Percentiles rank a stretch among this genome's conserved stretches.
These are phyloP conservation scores for Botryotinia narcissicola DNA, from an alignment of 2,329 filamentous ascomycete genomes.

Conservation along the genomic window DNA sequence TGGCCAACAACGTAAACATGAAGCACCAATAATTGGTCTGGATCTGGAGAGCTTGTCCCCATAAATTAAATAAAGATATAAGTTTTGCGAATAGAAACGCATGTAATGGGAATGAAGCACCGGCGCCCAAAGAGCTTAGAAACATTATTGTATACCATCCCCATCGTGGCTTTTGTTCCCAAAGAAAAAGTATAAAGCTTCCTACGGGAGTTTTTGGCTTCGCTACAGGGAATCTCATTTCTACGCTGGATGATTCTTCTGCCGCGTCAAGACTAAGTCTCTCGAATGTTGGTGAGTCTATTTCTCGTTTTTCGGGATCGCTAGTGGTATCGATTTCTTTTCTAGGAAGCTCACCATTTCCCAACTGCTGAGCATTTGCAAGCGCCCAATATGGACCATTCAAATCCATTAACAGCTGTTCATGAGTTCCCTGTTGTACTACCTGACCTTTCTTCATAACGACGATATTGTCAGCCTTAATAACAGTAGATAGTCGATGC, in stretches of 20 bases:
- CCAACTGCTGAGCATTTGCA: conserved; percentile 59
- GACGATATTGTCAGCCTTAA: conserved; percentile 84
- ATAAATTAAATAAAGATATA: conserved; percentile 31
- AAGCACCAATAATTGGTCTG: conserved; percentile 47
- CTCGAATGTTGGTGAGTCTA: background rate
- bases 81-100: conserved; percentile 39
- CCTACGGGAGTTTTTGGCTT: background rate
- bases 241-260: background rate
- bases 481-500: conserved; percentile 83
- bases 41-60: conserved; percentile 25
- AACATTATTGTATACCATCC: conserved; percentile 11
- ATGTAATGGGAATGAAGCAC: conserved; percentile 40
- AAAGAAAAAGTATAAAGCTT: conserved; percentile 30
- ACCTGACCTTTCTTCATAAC: conserved; percentile 73
- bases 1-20: conserved; percentile 50
- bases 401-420: conserved; percentile 56
- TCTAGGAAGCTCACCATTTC: background rate
- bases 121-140: conserved; percentile 2
- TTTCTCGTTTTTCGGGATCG: background rate
- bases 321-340: background rate
- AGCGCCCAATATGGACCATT: conserved; percentile 65
- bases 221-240: background rate
- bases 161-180: conserved; percentile 26
- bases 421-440: conserved; percentile 73
- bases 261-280: conserved; percentile 4